Conservation (phyloP, 2,329 filamentous ascomycete species). For the Rhinocladiella similis region DNA sequence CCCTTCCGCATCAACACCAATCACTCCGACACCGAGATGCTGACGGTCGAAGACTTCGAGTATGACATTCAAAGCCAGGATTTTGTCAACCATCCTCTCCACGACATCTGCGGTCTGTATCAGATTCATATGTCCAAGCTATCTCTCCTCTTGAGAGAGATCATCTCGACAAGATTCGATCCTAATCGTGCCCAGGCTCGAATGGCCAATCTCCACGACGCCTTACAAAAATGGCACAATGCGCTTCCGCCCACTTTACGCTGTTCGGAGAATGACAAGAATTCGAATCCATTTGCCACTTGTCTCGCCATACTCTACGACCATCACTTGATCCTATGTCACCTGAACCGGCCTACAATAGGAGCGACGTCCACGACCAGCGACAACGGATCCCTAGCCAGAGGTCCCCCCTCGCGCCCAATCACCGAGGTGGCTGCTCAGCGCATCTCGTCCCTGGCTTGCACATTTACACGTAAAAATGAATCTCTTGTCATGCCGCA, state of each 20-base stretch:
- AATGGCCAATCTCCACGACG: slow-evolving; percentile 8
- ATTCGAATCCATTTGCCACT: slow-evolving; percentile 7
- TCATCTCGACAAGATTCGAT: slow-evolving; percentile 12
- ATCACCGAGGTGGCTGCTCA: slow-evolving; percentile 6
- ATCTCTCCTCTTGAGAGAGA: slow-evolving; percentile 8
- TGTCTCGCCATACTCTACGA: slow-evolving; percentile 10
- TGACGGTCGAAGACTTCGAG: slow-evolving; percentile 12
- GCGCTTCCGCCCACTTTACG: slow-evolving; percentile 4
- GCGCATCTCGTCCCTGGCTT: slow-evolving; percentile 7
- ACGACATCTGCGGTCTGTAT: slow-evolving; percentile 4
- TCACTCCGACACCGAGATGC: slow-evolving; percentile 10
- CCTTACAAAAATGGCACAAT: slow-evolving; percentile 5
- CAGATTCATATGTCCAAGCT: slow-evolving; percentile 13
- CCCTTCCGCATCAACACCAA: slow-evolving; percentile 12
- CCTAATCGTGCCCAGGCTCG: slow-evolving; percentile 8
- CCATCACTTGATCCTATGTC: slow-evolving; percentile 5
- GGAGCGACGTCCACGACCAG: slow-evolving; percentile 1
- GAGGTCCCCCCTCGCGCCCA: not conserved
- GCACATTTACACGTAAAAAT: slow-evolving; percentile 2
- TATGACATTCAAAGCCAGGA: slow-evolving; percentile 8
- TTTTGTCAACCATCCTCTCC: slow-evolving; percentile 9
- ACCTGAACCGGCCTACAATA: not conserved
- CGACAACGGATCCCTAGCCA: not conserved
- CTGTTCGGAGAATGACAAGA: slow-evolving; percentile 3
- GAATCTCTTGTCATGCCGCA: slow-evolving; percentile 8